Percentiles rank a stretch among this genome's conserved stretches.
phyloP scores from a whole-genome alignment of 768 basidiomycete genomes.

The Tulasnella sp. region DNA sequence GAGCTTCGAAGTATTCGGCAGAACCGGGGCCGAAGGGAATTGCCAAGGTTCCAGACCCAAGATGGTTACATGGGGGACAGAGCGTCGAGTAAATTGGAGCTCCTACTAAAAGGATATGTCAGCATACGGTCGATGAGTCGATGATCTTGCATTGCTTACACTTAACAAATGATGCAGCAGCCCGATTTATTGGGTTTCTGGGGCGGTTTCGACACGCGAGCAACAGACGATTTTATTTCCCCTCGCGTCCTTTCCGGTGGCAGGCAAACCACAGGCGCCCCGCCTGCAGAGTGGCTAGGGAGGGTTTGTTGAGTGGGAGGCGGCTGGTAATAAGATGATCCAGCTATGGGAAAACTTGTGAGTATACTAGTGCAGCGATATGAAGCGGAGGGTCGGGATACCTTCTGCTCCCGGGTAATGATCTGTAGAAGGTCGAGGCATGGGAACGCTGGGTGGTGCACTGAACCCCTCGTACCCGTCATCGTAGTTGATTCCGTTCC shows the following conservation, averaged over 20 bases:
- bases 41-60: too few relatives aligned
- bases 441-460: background rate
- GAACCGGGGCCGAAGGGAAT: too few relatives aligned
- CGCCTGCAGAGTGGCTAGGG: background rate
- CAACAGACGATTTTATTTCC: too few relatives aligned
- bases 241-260: background rate
- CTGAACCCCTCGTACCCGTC: background rate
- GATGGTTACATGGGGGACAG: too few relatives aligned
- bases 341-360: background rate
- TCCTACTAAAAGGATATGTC: too few relatives aligned
- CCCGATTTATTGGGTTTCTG: too few relatives aligned
- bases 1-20: too few relatives aligned
- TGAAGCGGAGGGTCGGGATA: background rate
- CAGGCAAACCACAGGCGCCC: background rate
- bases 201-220: too few relatives aligned
- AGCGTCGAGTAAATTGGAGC: too few relatives aligned
- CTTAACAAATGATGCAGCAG: background rate
- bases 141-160: too few relatives aligned
- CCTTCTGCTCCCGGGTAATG: background rate
- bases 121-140: too few relatives aligned
- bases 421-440: background rate
- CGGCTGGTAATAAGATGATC: background rate
- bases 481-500: too few relatives aligned
- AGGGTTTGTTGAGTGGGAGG: background rate
- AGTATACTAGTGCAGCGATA: background rate